phyloP scores from a whole-genome alignment of 192 early-diverging fungal genomes.

The Pilaira anomala region DNA sequence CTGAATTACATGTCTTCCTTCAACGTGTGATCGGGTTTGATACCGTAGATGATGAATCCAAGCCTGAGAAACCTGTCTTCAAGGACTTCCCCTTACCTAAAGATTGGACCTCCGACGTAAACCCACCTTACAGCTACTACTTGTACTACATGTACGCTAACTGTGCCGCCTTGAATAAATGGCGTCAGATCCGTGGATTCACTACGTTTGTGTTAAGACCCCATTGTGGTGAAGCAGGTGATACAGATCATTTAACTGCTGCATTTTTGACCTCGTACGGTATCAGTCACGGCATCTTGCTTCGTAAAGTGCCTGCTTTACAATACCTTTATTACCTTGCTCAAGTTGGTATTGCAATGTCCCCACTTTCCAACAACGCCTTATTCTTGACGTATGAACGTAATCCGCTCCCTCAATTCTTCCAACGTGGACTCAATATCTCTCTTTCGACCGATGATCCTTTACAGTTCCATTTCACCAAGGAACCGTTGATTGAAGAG shows the following conservation, averaged over 20 bases:
- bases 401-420: constrained; percentile 87
- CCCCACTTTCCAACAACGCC: constrained; percentile 94
- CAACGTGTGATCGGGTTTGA: constrained; percentile 95
- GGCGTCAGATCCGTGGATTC: constrained; percentile 68
- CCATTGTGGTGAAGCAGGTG: constrained; percentile 93
- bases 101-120: constrained; percentile 54
- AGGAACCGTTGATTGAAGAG: constrained; percentile 96
- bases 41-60: constrained; percentile 92
- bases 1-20: constrained; percentile 88
- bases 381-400: constrained; percentile 91
- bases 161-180: constrained; percentile 76
- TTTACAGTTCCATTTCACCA: constrained; percentile 95
- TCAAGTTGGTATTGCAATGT: constrained; percentile 97
- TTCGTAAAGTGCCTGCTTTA: constrained; percentile 90
- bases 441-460: constrained; percentile 94
- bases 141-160: constrained; percentile 92
- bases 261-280: constrained; percentile 84
- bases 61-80: constrained; percentile 77
- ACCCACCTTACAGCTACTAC: constrained; percentile 95
- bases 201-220: constrained; percentile 94
- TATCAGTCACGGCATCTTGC: constrained; percentile 90
- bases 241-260: constrained; percentile 88
- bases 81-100: constrained; percentile 74
- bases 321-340: constrained; percentile 95
- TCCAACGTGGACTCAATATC: constrained; percentile 92